Percentiles rank a stretch among this genome's conserved stretches.
phyloP scores from a whole-genome alignment of 2,329 filamentous ascomycete genomes.

The Sarocladium brachiariae region DNA sequence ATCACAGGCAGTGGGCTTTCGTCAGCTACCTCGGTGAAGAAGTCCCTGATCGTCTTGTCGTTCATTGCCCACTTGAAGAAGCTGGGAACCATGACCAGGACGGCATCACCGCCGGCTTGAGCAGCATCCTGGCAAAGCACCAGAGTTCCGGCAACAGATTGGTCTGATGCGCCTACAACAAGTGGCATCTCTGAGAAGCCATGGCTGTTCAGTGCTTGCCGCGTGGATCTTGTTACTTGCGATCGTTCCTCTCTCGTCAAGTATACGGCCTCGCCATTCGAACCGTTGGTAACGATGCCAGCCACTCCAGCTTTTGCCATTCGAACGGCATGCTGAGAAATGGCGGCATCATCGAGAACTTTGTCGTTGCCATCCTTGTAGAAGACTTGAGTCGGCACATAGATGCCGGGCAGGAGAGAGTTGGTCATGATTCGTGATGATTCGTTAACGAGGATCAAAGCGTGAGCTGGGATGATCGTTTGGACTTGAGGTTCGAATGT shows the following conservation, averaged over 20 bases:
- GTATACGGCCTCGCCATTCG: constrained; percentile 63
- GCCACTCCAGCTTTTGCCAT: constrained; percentile 60
- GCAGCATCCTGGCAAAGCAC: constrained; percentile 12
- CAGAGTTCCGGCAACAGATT: constrained; percentile 15
- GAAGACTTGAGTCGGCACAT: constrained; percentile 63
- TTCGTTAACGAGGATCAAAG: no score
- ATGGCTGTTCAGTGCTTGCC: constrained; percentile 45
- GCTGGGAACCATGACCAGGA: constrained; percentile 15
- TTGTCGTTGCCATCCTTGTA: constrained; percentile 51
- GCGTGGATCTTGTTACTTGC: constrained; percentile 12
- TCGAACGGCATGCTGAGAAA: constrained; percentile 51
- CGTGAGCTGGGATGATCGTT: no score
- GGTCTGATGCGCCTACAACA: constrained; percentile 15
- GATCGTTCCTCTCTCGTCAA: constrained; percentile 12
- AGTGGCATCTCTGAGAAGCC: constrained; percentile 42
- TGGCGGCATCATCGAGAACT: constrained; percentile 53
- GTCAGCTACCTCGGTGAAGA: constrained; percentile 13
- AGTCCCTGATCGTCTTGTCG: constrained; percentile 11
- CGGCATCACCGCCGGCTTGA: constrained; percentile 13
- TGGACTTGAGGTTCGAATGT: no score
- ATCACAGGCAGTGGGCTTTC: constrained; percentile 16
- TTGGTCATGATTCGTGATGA: neutral
- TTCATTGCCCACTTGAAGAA: constrained; percentile 17
- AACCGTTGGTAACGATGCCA: constrained; percentile 62
- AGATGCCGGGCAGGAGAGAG: constrained; percentile 51